These are phyloP conservation scores for Russula compacta DNA, from an alignment of 768 basidiomycete genomes.

Conservation along the genomic window DNA sequence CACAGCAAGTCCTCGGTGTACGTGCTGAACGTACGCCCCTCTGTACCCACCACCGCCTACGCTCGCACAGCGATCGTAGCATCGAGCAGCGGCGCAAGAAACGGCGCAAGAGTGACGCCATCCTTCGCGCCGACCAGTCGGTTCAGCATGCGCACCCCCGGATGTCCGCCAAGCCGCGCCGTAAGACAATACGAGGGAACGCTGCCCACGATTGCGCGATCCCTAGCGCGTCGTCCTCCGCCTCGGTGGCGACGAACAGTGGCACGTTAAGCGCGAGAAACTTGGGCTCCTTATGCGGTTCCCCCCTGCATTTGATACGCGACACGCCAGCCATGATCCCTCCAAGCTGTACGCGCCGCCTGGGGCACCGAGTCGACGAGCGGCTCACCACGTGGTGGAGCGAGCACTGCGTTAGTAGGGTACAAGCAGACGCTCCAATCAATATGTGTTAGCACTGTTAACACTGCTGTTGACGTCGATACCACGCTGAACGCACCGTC, in stretches of 20 bases:
- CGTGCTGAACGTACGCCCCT: conserved; percentile 65
- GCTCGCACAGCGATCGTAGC: conserved; percentile 59
- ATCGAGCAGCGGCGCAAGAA: conserved; percentile 58
- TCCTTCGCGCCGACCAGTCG: conserved; percentile 35
- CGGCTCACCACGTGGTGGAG: conserved; percentile 19
- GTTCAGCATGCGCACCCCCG: conserved; percentile 14
- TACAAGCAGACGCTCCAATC: conserved; percentile 8
- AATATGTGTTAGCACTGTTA: background rate
- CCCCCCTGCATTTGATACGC: conserved; percentile 30
- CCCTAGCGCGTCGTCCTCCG: conserved; percentile 27
- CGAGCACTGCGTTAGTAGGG: conserved; percentile 13
- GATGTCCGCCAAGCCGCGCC: conserved; percentile 31
- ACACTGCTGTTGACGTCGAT: conserved; percentile 26
- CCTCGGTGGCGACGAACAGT: conserved; percentile 61
- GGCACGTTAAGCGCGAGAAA: conserved; percentile 44
- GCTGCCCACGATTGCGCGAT: conserved; percentile 39
- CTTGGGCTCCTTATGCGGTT: conserved; percentile 28
- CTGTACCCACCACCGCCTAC: conserved; percentile 53
- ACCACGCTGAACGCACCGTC: conserved; percentile 46
- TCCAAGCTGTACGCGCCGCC: conserved; percentile 1
- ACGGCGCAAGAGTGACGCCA: conserved; percentile 35
- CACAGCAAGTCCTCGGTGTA: conserved; percentile 63
- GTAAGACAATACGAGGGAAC: conserved; percentile 58
- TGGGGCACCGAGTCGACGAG: conserved; percentile 22
- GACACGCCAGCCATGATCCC: background rate